Evolutionary conservation across 441 rosid species (phyloP).

Genomic region (Macaranga tanarius): DNA sequence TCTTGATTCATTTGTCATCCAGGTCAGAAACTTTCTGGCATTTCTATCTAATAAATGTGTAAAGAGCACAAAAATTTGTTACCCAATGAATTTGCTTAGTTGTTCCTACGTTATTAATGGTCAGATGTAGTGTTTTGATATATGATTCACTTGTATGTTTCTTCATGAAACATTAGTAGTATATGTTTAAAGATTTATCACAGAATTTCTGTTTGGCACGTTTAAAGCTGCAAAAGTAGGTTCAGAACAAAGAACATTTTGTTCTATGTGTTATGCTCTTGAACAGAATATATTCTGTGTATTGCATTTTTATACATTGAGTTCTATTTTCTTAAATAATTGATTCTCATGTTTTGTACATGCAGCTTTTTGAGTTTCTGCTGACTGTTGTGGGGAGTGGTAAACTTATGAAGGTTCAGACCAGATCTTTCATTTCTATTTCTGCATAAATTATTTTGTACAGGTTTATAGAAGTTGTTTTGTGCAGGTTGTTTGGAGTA

Average conservation of each 20-base stretch:
- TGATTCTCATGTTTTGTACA: conserved; percentile 30
- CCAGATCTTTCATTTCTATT: conserved; percentile 21
- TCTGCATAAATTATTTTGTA: conserved; percentile 3
- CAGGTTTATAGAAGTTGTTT: conserved; percentile 17
- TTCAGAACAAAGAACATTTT: background rate
- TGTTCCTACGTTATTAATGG: too few species aligned
- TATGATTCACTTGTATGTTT: background rate
- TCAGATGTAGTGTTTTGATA: background rate
- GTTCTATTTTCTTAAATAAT: conserved; percentile 20
- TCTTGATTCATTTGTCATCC: conserved; percentile 88
- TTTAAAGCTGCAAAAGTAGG: background rate
- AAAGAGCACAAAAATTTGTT: background rate
- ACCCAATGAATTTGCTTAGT: background rate
- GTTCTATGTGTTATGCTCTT: background rate
- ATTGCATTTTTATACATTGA: conserved; percentile 15
- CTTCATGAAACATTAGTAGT: background rate
- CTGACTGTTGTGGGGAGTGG: conserved; percentile 73
- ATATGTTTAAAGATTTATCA: too few species aligned
- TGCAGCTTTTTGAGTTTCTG: conserved; percentile 89
- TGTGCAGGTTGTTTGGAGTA: conserved; percentile 54
- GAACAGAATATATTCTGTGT: conserved; percentile 5
- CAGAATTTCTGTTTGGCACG: background rate
- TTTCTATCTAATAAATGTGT: conserved; percentile 5
- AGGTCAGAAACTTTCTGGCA: conserved; percentile 46
- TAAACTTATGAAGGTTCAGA: conserved; percentile 69